Conservation (phyloP, 83 land plant species). For the Picea abies region DNA sequence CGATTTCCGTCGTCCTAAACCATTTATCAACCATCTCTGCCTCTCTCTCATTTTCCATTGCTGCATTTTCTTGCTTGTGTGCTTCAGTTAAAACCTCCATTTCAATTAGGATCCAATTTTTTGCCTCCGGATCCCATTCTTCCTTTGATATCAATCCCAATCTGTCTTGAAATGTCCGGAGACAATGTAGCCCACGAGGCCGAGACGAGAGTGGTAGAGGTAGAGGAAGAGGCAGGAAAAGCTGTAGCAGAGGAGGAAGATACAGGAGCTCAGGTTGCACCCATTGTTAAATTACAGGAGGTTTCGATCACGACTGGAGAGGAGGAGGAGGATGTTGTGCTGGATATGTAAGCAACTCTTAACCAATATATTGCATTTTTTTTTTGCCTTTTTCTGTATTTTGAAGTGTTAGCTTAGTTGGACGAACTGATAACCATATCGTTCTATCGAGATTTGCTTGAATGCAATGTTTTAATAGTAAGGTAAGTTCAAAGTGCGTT, state of each 20-base stretch:
- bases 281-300: slow-evolving; percentile 78
- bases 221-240: slow-evolving; percentile 21
- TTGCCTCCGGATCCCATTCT: no score
- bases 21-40: no score
- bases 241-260: slow-evolving; percentile 72
- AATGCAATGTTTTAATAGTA: not conserved
- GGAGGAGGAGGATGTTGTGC: slow-evolving; percentile 75
- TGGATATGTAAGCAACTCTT: slow-evolving; percentile 57
- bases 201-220: no score
- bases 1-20: no score
- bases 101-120: no score
- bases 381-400: not conserved
- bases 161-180: no score
- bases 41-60: no score
- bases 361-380: not conserved
- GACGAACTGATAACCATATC: no score
- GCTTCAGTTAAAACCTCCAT: no score
- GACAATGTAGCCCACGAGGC: no score
- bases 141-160: no score
- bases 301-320: slow-evolving; percentile 89
- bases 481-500: not conserved
- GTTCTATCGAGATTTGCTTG: not conserved
- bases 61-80: no score
- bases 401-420: not conserved
- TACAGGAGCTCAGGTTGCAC: slow-evolving; percentile 83